phyloP scores from a whole-genome alignment of 768 basidiomycete species.

The Pisolithus orientalis region DNA sequence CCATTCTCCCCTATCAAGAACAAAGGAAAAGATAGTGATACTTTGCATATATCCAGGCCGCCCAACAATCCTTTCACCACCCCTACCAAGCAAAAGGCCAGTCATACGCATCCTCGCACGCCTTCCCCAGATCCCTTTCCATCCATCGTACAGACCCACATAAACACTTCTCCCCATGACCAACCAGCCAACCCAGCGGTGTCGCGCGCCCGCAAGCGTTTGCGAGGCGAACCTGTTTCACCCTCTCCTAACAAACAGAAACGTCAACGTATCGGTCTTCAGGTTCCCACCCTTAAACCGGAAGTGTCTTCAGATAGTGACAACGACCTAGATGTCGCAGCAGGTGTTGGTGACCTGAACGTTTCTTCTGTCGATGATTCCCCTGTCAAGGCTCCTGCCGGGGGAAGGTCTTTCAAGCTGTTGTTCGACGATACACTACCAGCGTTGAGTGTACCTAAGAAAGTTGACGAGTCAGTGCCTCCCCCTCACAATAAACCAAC shows the following conservation, averaged over 20 bases:
- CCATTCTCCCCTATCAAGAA: conserved; percentile 78
- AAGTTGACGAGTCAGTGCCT: background rate
- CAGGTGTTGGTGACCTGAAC: conserved; percentile 24
- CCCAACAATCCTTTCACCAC: conserved; percentile 41
- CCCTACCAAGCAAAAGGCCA: conserved; percentile 32
- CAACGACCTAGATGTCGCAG: conserved; percentile 30
- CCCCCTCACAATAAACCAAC: background rate
- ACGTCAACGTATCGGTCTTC: conserved; percentile 49
- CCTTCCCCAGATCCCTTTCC: conserved; percentile 39
- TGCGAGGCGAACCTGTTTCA: conserved; percentile 78
- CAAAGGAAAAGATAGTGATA: conserved; percentile 39
- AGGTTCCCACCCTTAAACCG: conserved; percentile 33
- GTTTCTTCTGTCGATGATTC: conserved; percentile 63
- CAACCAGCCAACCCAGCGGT: conserved; percentile 37
- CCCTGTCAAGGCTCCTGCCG: conserved; percentile 55
- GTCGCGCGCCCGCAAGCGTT: conserved; percentile 68
- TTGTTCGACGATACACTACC: conserved; percentile 55
- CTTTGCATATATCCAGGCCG: conserved; percentile 10
- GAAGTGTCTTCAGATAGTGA: conserved; percentile 28
- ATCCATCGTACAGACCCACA: conserved; percentile 18
- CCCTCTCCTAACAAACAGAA: conserved; percentile 79
- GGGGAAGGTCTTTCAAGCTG: conserved; percentile 56
- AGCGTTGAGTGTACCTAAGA: conserved; percentile 13
- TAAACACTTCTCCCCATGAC: conserved; percentile 14
- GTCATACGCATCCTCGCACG: conserved; percentile 16